Conservation (phyloP, 768 basidiomycete genomes). For the Pleurotus sapidus region DNA sequence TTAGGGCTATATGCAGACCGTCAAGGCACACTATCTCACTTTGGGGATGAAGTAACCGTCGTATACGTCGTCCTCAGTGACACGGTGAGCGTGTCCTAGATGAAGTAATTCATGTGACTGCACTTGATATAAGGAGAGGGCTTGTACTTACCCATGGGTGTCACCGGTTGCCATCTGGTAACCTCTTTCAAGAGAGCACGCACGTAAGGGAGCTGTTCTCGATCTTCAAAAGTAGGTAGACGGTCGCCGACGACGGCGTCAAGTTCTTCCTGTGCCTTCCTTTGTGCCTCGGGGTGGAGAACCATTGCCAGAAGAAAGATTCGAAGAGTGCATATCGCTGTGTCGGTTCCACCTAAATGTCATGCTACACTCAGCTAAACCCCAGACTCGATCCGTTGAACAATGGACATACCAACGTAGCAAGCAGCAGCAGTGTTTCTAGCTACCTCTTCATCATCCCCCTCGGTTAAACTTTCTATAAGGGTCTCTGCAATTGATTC, state of each 20-base stretch:
- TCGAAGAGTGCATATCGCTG: conserved; percentile 21
- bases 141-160: conserved; percentile 22
- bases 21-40: conserved; percentile 13
- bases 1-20: background rate
- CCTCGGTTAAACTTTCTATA: background rate
- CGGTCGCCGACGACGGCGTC: conserved; percentile 31
- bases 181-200: conserved; percentile 33
- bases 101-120: no score
- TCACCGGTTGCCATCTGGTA: conserved; percentile 27
- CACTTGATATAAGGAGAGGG: no score
- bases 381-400: background rate
- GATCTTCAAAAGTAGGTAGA: conserved; percentile 36
- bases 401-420: background rate
- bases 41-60: conserved; percentile 43
- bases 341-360: background rate
- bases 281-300: conserved; percentile 33
- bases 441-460: background rate
- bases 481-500: background rate
- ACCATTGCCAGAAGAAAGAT: conserved; percentile 38
- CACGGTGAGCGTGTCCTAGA: conserved; percentile 29
- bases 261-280: conserved; percentile 36
- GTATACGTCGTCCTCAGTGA: conserved; percentile 40
- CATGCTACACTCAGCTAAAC: background rate
- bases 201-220: conserved; percentile 34
- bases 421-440: background rate